Conservation (phyloP, 495 filamentous ascomycete species). For the Daldinia concentrica region DNA sequence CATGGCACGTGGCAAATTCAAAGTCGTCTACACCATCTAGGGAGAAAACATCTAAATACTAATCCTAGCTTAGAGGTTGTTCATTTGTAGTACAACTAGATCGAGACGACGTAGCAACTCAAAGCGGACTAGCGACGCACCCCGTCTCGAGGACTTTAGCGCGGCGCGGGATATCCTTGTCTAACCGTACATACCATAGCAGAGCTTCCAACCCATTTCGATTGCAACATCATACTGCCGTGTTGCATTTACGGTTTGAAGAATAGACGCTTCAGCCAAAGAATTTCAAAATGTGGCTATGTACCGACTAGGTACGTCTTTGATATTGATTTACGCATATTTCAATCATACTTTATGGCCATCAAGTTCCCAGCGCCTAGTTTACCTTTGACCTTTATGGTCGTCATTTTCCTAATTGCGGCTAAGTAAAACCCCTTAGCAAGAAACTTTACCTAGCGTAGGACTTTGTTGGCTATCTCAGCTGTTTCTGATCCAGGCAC, state of each 20-base stretch:
- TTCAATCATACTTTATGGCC: not conserved
- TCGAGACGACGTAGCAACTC: slow-evolving; percentile 4
- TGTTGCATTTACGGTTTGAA: slow-evolving; percentile 7
- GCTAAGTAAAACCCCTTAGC: not conserved
- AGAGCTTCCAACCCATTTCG: slow-evolving; percentile 24
- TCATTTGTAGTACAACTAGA: slow-evolving; percentile 11
- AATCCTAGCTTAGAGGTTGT: slow-evolving; percentile 17
- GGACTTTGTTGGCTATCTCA: not conserved
- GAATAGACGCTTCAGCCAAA: slow-evolving; percentile 14
- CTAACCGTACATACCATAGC: slow-evolving; percentile 22
- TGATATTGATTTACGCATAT: not conserved
- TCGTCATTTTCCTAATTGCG: not conserved
- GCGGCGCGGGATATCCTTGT: slow-evolving; percentile 27
- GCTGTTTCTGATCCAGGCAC: not conserved
- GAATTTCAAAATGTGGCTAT: not conserved
- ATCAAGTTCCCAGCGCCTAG: not conserved
- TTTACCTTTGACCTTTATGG: not conserved
- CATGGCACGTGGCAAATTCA: slow-evolving; percentile 4
- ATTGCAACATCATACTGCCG: slow-evolving; percentile 11
- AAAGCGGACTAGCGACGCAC: slow-evolving; percentile 16
- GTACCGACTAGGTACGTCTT: slow-evolving; percentile 4
- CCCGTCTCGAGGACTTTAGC: slow-evolving; percentile 12
- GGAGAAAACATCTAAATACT: not conserved
- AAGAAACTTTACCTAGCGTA: not conserved
- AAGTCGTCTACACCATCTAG: not conserved